Percentiles rank a stretch among this genome's conserved stretches.
These are phyloP conservation scores for Lenzites betulinus DNA, from an alignment of 768 basidiomycete species.

Conservation along the genomic window DNA sequence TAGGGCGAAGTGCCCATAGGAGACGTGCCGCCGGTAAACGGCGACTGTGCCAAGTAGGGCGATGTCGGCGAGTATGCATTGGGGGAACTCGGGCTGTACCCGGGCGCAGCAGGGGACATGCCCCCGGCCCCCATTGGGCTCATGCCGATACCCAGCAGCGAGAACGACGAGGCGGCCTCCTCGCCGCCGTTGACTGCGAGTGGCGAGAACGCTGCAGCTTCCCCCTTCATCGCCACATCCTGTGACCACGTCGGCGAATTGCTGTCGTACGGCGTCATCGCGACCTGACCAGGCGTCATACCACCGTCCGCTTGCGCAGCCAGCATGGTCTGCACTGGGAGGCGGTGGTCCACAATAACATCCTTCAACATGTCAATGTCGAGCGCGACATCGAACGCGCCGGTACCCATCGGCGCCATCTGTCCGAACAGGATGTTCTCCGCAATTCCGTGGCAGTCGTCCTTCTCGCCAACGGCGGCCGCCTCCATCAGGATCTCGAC, in stretches of 20 bases:
- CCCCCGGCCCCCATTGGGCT: constrained; percentile 82
- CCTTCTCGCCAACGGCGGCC: constrained; percentile 96
- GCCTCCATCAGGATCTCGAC: constrained; percentile 99
- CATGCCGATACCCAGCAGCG: constrained; percentile 67
- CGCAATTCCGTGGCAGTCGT: constrained; percentile 98
- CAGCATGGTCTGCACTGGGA: constrained; percentile 78
- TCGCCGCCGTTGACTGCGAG: constrained; percentile 83
- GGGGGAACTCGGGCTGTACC: constrained; percentile 91
- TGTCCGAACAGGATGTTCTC: constrained; percentile 99
- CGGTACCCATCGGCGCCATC: constrained; percentile 99
- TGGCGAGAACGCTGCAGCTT: constrained; percentile 93
- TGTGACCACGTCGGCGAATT: constrained; percentile 82
- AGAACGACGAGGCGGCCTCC: constrained; percentile 61
- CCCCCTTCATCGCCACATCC: constrained; percentile 75
- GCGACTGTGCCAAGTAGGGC: constrained; percentile 85
- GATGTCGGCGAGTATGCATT: constrained; percentile 89
- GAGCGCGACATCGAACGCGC: constrained; percentile 91
- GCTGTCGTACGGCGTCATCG: constrained; percentile 96
- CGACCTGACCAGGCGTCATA: constrained; percentile 89
- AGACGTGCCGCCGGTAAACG: constrained; percentile 80
- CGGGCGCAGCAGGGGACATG: constrained; percentile 86
- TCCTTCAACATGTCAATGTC: constrained; percentile 99
- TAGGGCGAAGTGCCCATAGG: constrained; percentile 82
- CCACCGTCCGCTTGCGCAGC: constrained; percentile 80
- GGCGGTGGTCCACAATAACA: constrained; percentile 93